Conservation (phyloP, 352 stramenopile genomes). For the Pilasporangium apinafurcum region DNA sequence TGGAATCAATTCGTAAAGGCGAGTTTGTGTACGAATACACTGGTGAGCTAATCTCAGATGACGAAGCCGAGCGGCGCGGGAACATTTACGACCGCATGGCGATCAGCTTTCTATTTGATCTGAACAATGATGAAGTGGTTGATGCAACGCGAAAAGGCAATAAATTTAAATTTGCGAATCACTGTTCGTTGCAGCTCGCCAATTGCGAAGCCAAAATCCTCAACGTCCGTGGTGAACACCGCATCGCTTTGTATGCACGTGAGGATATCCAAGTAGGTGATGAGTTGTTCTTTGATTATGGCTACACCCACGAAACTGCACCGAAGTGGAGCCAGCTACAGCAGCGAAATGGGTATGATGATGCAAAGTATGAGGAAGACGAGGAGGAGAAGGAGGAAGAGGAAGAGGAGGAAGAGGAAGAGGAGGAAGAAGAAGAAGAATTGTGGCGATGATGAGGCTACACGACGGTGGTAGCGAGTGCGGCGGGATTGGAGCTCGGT, state of each 20-base stretch:
- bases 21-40: slow-evolving; percentile 78
- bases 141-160: slow-evolving; percentile 92
- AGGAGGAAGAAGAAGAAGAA: no score
- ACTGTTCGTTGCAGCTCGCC: slow-evolving; percentile 38
- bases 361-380: no score
- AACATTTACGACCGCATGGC: slow-evolving; percentile 73
- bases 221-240: slow-evolving; percentile 82
- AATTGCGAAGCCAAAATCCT: slow-evolving; percentile 86
- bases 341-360: no score
- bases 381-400: no score
- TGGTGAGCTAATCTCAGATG: slow-evolving; percentile 57
- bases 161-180: slow-evolving; percentile 92
- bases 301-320: slow-evolving; percentile 56
- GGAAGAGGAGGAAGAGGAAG: no score
- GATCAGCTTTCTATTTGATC: slow-evolving; percentile 90
- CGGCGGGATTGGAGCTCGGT: no score
- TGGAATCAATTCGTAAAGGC: slow-evolving; percentile 56
- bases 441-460: no score
- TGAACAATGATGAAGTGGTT: slow-evolving; percentile 88
- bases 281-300: slow-evolving; percentile 80
- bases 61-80: slow-evolving; percentile 76
- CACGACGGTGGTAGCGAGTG: no score
- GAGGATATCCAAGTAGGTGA: slow-evolving; percentile 80
- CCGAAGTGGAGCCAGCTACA: slow-evolving; percentile 52
- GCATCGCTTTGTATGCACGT: slow-evolving; percentile 89